phyloP scores from a whole-genome alignment of 2,329 filamentous ascomycete genomes.

The Epichloe sylvatica region DNA sequence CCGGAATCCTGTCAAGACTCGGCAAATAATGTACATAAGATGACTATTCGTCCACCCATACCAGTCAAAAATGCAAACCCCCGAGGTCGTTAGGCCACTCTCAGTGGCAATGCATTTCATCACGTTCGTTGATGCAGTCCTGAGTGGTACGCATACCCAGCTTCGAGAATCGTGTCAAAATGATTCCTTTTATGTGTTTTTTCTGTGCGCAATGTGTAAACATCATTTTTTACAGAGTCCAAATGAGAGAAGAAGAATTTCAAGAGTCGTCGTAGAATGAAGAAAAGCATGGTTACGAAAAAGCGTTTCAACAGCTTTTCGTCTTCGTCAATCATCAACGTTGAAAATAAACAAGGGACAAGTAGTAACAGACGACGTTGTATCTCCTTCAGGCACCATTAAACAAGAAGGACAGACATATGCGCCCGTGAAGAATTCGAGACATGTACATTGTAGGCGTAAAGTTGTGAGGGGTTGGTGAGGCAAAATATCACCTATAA shows the following conservation, averaged over 20 bases:
- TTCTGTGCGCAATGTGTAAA: not conserved
- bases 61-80: not conserved
- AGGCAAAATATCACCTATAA: slow-evolving; percentile 30
- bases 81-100: slow-evolving; percentile 1
- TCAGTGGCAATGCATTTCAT: slow-evolving; percentile 1
- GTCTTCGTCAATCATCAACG: slow-evolving; percentile 14
- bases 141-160: not conserved
- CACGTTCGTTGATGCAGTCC: slow-evolving; percentile 1
- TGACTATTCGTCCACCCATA: not conserved
- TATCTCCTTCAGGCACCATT: not conserved
- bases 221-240: not conserved
- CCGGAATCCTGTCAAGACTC: slow-evolving; percentile 1
- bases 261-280: slow-evolving; percentile 3
- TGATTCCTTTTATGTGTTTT: not conserved
- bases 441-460: slow-evolving; percentile 12
- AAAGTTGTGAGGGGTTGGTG: slow-evolving; percentile 13
- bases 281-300: slow-evolving; percentile 1
- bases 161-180: not conserved
- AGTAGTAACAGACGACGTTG: slow-evolving; percentile 4
- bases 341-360: slow-evolving; percentile 6
- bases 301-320: slow-evolving; percentile 3
- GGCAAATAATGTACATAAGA: slow-evolving; percentile 1
- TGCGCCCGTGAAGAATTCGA: not conserved
- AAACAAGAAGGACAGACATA: not conserved
- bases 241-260: slow-evolving; percentile 1